Base-by-base conservation (phyloP, 441 rosid species). In the Geranium incanum region DNA sequence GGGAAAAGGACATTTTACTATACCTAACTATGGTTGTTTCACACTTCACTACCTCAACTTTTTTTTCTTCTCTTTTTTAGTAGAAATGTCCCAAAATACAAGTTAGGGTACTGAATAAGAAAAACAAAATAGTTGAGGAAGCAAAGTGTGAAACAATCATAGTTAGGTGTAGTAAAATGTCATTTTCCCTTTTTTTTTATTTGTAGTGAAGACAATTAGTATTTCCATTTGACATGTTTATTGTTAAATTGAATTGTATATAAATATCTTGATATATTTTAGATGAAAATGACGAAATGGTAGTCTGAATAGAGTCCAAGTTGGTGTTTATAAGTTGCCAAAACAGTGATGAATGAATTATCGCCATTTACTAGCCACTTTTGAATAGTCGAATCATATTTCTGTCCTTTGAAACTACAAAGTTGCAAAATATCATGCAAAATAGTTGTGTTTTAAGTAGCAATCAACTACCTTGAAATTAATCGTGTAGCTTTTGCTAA, bases 351-450 rank as follows among this genome's bases (percentile, higher is more conserved):
- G 59, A 5, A 28, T 7, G 57, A 59, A 59, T 9, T 5, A 60
- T 70, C 12, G 39, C 50, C 55, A 60, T 9, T 33, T 5, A 4
- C 33, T 28, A 28, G 33, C 33, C 33, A 28, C 33, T 28, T 28
- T 28, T 28, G 33, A 28, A 28, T 28, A 28, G 33, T 28, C 33
- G 0, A 28, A 57, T 63, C 68, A 71, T 15, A 16, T 23, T 55
- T 28, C 23, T 66, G 67, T 33, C 33, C 2, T 13, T 18, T 41
- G 13, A 9, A 33, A 59, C 21, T 67, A 36, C 57, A 57, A 69
- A 21, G 16, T 69, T 68, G 66, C 52, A 50, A 66, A 33, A 59
- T n/a, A 62, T 19, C 15, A 9, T 69, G 8, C 63, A 28, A 28
- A 28, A 28, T 28, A 28, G 33, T 28, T 28, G 33, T 28, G 33